These are phyloP conservation scores for Takashimella koratensis DNA, from an alignment of 1,284 basidiomycete genomes.

Conservation along the genomic window DNA sequence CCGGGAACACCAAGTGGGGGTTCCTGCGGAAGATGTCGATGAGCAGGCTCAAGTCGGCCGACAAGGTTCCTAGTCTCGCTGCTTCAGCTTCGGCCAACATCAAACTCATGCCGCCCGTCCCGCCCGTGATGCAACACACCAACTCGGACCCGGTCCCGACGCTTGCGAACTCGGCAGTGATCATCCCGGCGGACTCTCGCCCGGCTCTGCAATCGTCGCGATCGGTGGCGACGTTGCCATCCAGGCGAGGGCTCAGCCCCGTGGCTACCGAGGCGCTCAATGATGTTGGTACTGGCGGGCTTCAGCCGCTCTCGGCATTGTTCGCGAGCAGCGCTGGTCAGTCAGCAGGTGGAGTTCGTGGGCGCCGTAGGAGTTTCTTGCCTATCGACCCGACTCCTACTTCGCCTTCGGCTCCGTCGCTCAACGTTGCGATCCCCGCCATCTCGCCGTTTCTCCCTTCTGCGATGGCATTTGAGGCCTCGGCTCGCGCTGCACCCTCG, in stretches of 20 bases:
- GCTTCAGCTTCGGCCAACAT: conserved; percentile 37
- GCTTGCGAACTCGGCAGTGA: not conserved
- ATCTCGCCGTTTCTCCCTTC: conserved; percentile 59
- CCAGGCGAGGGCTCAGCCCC: conserved; percentile 3
- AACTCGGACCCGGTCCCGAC: conserved; percentile 34
- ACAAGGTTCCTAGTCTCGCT: conserved; percentile 16
- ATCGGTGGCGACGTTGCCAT: conserved; percentile 32
- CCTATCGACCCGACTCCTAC: conserved; percentile 60
- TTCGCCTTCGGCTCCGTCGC: conserved; percentile 27
- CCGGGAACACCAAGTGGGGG: conserved; percentile 62
- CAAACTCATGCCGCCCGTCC: conserved; percentile 30
- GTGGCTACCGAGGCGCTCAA: conserved; percentile 8
- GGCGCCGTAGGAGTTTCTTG: conserved; percentile 76
- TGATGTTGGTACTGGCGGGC: not conserved
- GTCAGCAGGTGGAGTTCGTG: not conserved
- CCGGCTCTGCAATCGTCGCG: conserved; percentile 22
- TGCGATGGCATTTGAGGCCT: not conserved
- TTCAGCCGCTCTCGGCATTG: not conserved
- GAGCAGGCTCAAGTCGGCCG: conserved; percentile 58
- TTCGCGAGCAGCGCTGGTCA: not conserved
- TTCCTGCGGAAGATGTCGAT: conserved; percentile 96
- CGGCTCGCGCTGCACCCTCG: not conserved
- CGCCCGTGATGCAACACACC: conserved; percentile 23
- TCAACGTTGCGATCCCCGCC: conserved; percentile 56
- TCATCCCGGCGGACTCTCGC: conserved; percentile 8